Base-by-base conservation (phyloP, 2,329 filamentous ascomycete species). In the Apiospora arundinis region DNA sequence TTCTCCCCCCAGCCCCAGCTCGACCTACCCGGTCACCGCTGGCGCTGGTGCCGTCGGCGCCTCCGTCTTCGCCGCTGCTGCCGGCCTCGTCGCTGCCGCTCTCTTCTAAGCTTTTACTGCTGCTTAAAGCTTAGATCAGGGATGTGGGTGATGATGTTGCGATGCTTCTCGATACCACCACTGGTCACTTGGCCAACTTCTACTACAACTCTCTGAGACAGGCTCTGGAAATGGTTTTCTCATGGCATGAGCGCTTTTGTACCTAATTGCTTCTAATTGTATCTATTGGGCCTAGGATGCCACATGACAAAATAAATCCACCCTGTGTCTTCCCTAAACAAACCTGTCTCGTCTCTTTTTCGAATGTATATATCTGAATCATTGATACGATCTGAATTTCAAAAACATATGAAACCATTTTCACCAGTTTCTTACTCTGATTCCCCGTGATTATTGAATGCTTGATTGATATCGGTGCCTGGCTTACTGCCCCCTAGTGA, bases 31-130 rank as follows among this genome's bases (percentile, higher is more conserved):
- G 72, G 77, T 77, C 60, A 87, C 84, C 69, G 87, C 84, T 74
- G 88, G 86, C 79, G 88, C 88, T 75, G 83, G 83, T 77, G 83
- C 85, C 78, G 79, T 90, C 77, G 83, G 83, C 74, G 86, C 85
- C 83, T 89, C 88, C 73, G 84, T 84, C 78, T 81, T 89, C 78
- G 88, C 88, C 80, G 88, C 85, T 75, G 84, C 82, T 67, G 88
- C 85, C 81, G 88, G 87, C 83, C 79, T 87, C 70, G 85, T 83
- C 73, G 88, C 87, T 73, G 88, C 87, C 78, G 77, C 86, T 82
- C 81, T 90, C 78, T 85, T 85, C 80, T 90, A 90, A 87, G 74
- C 37, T 18, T 66, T 8, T 37, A 12, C 28, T 14, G n/a, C 21
- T 25, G 56, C 25, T 40, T 40, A 65, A 28, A 32, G 32, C 32